These are phyloP conservation scores for Aspergillus ruber DNA, from an alignment of 2,329 filamentous ascomycete genomes.

Conservation along the genomic window DNA sequence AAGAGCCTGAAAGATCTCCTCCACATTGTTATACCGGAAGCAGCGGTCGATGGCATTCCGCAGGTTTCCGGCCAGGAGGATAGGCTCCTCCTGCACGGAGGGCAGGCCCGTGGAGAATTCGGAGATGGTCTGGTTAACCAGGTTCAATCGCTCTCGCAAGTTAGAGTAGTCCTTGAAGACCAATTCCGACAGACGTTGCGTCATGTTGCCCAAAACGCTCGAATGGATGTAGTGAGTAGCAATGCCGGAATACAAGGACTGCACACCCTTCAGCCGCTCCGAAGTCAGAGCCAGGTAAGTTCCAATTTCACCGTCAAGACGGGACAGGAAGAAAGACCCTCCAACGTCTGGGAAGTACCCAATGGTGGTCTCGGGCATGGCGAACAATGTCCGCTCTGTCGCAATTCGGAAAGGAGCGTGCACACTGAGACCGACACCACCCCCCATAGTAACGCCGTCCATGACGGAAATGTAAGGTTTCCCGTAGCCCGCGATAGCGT, in stretches of 20 bases:
- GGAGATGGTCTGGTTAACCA: conserved; percentile 82
- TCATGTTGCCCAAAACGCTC: conserved; percentile 71
- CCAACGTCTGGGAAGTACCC: conserved; percentile 99
- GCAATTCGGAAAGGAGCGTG: conserved; percentile 96
- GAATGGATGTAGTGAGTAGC: conserved; percentile 97
- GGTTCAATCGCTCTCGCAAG: conserved; percentile 56
- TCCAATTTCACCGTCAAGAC: conserved; percentile 77
- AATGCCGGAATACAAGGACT: conserved; percentile 84
- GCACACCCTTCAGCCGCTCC: conserved; percentile 70
- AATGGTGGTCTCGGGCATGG: conserved; percentile 98
- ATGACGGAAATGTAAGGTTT: conserved; percentile 95
- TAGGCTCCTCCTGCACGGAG: conserved; percentile 51
- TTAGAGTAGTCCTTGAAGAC: conserved; percentile 72
- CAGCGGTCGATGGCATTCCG: conserved; percentile 79
- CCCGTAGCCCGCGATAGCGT: conserved; percentile 84
- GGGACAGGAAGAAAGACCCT: conserved; percentile 88
- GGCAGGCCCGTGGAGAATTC: conserved; percentile 87
- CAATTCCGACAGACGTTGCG: conserved; percentile 80
- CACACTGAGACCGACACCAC: conserved; percentile 86
- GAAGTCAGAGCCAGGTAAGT: conserved; percentile 93
- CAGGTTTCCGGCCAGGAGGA: conserved; percentile 61
- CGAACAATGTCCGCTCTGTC: conserved; percentile 89
- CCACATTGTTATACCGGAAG: conserved; percentile 62
- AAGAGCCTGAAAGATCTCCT: conserved; percentile 65
- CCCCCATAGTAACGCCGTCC: conserved; percentile 98